Conservation (phyloP, 192 early-diverging fungal genomes). For the Pilaira anomala region DNA sequence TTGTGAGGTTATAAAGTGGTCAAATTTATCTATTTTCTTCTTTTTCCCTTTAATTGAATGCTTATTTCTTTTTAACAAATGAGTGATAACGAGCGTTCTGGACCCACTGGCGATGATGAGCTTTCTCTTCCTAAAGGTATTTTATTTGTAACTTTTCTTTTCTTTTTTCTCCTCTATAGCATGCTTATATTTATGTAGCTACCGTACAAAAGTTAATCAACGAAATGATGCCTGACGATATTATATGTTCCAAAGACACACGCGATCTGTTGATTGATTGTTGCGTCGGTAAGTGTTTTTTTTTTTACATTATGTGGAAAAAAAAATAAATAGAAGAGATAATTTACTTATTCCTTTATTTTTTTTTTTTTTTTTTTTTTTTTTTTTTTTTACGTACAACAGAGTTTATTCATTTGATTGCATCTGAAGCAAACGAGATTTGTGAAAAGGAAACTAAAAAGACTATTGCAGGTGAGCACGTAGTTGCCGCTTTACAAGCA, state of each 20-base stretch:
- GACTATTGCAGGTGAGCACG: conserved; percentile 97
- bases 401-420: conserved; percentile 96
- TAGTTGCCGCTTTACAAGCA: conserved; percentile 81
- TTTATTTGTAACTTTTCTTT: background rate
- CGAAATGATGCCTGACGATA: conserved; percentile 91
- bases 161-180: background rate
- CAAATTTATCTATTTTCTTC: background rate
- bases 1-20: background rate
- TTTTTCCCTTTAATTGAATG: conserved; percentile 9
- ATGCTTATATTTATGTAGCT: conserved; percentile 41
- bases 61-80: conserved; percentile 17
- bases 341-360: too few species aligned
- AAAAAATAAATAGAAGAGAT: background rate
- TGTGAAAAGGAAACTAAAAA: conserved; percentile 96
- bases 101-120: conserved; percentile 32
- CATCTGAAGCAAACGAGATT: conserved; percentile 92
- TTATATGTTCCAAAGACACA: conserved; percentile 93
- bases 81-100: conserved; percentile 40
- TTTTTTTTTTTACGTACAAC: background rate
- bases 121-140: conserved; percentile 37
- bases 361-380: conserved; percentile 10
- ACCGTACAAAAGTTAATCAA: conserved; percentile 94
- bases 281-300: conserved; percentile 72
- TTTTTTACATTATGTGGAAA: background rate
- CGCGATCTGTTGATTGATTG: conserved; percentile 93